phyloP scores from a whole-genome alignment of 768 basidiomycete species.

The Termitomyces sp. region DNA sequence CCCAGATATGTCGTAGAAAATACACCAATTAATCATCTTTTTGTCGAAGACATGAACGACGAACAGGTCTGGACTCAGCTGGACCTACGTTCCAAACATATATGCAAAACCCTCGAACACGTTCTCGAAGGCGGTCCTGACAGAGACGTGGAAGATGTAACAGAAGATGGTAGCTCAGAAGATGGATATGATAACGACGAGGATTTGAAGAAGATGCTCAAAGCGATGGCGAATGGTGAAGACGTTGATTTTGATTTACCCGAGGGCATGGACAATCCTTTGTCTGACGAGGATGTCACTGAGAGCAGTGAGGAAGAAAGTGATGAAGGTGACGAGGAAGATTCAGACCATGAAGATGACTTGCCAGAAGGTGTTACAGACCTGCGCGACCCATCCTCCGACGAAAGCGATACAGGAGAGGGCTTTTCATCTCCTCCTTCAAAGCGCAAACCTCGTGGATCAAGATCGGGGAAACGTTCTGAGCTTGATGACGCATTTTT shows the following conservation, averaged over 20 bases:
- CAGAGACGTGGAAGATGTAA: slow-evolving; percentile 23
- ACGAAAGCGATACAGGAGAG: slow-evolving; percentile 28
- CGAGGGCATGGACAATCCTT: slow-evolving; percentile 23
- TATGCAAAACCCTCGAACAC: slow-evolving; percentile 66
- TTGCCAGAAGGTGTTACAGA: slow-evolving; percentile 20
- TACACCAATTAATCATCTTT: slow-evolving; percentile 77
- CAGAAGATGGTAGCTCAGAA: slow-evolving; percentile 22
- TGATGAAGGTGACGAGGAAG: slow-evolving; percentile 22
- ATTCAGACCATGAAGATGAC: slow-evolving; percentile 10
- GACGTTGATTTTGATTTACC: slow-evolving; percentile 28
- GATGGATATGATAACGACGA: slow-evolving; percentile 28
- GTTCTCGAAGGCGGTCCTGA: slow-evolving; percentile 46
- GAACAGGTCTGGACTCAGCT: slow-evolving; percentile 95
- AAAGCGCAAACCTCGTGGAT: slow-evolving; percentile 13
- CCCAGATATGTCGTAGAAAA: slow-evolving; percentile 32
- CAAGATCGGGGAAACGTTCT: slow-evolving; percentile 15
- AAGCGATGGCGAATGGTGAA: slow-evolving; percentile 26
- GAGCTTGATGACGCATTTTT: slow-evolving; percentile 90
- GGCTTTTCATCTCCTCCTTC: slow-evolving; percentile 20
- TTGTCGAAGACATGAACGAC: slow-evolving; percentile 71
- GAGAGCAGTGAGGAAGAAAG: slow-evolving; percentile 20
- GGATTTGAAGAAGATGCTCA: slow-evolving; percentile 20
- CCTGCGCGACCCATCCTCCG: slow-evolving; percentile 34
- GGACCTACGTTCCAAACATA: slow-evolving; percentile 68
- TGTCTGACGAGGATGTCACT: slow-evolving; percentile 11